Evolutionary conservation across 1,139 yeast genomes (phyloP), one percentile per base, ranked within the genome.

Genomic region (Kodamaea plutei): DNA sequence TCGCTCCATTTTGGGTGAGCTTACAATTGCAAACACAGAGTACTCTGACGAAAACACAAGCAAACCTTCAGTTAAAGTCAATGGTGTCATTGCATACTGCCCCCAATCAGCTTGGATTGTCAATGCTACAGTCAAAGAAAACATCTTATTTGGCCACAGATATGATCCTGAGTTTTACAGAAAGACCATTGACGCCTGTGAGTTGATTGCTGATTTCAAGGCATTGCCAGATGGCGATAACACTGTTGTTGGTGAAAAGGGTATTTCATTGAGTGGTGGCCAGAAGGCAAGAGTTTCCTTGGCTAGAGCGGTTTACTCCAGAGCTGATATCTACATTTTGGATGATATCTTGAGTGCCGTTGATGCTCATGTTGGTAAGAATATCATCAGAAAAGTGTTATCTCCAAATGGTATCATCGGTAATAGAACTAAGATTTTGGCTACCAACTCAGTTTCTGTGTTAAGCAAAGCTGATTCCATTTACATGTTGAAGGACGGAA

Each of bases 321-420:
- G 53, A 25, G 53, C 57, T 1, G 56, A 51, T 25, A 35, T 52
- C 6, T 41, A 42, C 28, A 25, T 52, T 18, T 37, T 52, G n/a
- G 57, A 52, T 26, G 57, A 52, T 26, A 39, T 52, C 10, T 44
- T 52, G 25, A 50, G 54, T 8, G 57, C 57, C 2, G 57, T 52
- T 8, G 57, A 52, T 33, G 44, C 52, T 4, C 57, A 52, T 33
- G 57, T 52, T 19, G 57, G 56, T 1, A 51, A 49, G 32, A 43
- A 40, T 20, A 45, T 52, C 21, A 45, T 47, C 15, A 37, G 45
- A 12, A 30, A 40, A 20, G 51, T 46, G 3, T 35, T 46, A 20
- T 39, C 45, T 2, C 28, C 35, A 1, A 23, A 30, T 1, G 57
- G 57, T 4, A 34, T 52, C n/a, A 43, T 52, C 25, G 44, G 50